Conservation (phyloP, 1,284 basidiomycete species). For the Gymnopus androsaceus region DNA sequence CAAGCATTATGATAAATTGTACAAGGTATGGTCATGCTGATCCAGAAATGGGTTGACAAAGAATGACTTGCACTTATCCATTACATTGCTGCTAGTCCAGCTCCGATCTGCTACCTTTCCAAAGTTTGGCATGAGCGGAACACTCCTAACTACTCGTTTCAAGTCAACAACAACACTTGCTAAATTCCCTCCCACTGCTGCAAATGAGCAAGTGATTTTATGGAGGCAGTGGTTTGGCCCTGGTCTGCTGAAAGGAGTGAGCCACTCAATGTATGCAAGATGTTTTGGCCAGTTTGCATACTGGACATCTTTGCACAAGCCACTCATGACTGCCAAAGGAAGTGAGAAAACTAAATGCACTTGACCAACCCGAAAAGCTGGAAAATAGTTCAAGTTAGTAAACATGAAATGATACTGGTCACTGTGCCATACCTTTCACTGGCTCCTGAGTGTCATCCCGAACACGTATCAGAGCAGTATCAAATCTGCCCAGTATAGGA, state of each 20-base stretch:
- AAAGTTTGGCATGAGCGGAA: background rate
- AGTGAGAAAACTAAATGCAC: background rate
- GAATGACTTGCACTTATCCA: background rate
- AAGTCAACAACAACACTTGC: background rate
- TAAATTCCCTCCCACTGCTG: background rate
- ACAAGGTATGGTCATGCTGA: too few species aligned
- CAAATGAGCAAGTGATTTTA: background rate
- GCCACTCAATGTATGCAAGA: conserved; percentile 2
- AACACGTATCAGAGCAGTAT: conserved; percentile 10
- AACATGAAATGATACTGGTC: too few species aligned
- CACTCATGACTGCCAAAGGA: background rate
- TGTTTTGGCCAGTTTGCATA: background rate
- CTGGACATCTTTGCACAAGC: background rate
- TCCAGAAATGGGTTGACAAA: background rate
- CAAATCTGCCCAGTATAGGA: conserved; percentile 14
- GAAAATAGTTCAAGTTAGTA: too few species aligned
- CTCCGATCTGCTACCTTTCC: background rate
- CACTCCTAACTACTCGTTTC: background rate
- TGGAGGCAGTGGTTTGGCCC: background rate
- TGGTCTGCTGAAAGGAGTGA: background rate
- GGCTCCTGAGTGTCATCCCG: too few species aligned
- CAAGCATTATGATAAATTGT: too few species aligned
- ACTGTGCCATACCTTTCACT: too few species aligned
- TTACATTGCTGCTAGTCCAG: background rate
- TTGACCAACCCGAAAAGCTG: background rate